A percentile compares a stretch with the other conserved stretches of the same genome.
Evolutionary conservation across 2,329 filamentous ascomycete genomes (phyloP).

Genomic region (Colletotrichum coccodes): DNA sequence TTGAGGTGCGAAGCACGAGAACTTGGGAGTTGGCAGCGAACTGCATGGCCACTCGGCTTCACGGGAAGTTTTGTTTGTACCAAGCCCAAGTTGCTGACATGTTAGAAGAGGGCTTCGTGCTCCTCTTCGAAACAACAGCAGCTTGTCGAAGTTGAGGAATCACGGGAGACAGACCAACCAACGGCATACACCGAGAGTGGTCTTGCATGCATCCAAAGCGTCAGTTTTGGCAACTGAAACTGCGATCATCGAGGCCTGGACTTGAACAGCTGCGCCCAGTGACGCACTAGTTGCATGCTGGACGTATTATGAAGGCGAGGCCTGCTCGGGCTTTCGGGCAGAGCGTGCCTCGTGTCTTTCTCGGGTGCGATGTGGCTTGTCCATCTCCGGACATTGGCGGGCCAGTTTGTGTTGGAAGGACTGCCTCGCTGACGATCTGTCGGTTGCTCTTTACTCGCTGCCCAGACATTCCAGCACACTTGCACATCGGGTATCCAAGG

Average conservation of each 20-base stretch:
- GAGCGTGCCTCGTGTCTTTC: neutral
- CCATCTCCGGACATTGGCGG: slow-evolving; percentile 14
- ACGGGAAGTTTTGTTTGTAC: neutral
- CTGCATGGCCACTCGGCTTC: neutral
- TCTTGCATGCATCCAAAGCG: slow-evolving; percentile 26
- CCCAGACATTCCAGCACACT: slow-evolving; percentile 5
- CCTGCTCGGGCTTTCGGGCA: slow-evolving; percentile 4
- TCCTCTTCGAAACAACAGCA: slow-evolving; percentile 4
- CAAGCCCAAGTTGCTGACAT: neutral
- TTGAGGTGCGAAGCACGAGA: neutral
- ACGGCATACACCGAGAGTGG: neutral
- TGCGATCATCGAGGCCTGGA: slow-evolving; percentile 5
- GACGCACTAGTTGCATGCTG: slow-evolving; percentile 23
- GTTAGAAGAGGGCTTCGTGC: neutral
- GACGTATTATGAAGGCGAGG: neutral
- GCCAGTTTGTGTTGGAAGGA: slow-evolving; percentile 12
- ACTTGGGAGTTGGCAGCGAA: neutral
- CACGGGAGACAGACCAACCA: neutral
- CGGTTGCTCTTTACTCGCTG: neutral
- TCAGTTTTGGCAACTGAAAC: slow-evolving; percentile 25
- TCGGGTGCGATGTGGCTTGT: slow-evolving; percentile 15
- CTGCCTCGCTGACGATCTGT: slow-evolving; percentile 6
- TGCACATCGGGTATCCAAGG: neutral
- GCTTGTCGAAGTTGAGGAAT: neutral
- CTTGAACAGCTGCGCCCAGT: slow-evolving; percentile 21